These are phyloP conservation scores for Termitomyces eurrhizus DNA, from an alignment of 768 basidiomycete genomes.

Conservation along the genomic window DNA sequence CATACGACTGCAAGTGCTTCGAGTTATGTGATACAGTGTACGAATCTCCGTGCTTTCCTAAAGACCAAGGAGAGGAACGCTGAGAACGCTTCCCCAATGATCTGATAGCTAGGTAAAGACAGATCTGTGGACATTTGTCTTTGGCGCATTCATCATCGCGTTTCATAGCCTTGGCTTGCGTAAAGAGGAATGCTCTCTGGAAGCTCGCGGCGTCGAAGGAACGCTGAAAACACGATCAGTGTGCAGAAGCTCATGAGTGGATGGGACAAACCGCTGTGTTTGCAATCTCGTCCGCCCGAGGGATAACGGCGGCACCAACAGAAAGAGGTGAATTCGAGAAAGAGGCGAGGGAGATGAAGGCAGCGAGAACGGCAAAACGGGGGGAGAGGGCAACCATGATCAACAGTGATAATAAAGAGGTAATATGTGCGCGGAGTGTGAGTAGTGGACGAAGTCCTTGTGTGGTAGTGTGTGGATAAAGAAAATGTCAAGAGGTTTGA, in stretches of 20 bases:
- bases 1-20: not conserved
- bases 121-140: not conserved
- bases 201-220: not conserved
- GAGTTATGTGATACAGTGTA: slow-evolving; percentile 20
- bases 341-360: slow-evolving; percentile 42
- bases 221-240: slow-evolving; percentile 4
- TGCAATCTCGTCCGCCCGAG: slow-evolving; percentile 10
- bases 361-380: slow-evolving; percentile 43
- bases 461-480: slow-evolving; percentile 20
- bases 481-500: slow-evolving; percentile 13
- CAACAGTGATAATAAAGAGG: slow-evolving; percentile 8
- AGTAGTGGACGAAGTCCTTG: slow-evolving; percentile 22
- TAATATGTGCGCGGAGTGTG: slow-evolving; percentile 8
- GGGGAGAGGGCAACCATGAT: slow-evolving; percentile 48
- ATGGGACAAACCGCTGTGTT: slow-evolving; percentile 11
- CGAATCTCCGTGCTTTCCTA: slow-evolving; percentile 16
- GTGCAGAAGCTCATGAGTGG: not conserved
- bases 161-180: slow-evolving; percentile 6
- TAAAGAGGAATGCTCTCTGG: not conserved
- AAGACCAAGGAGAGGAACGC: not conserved
- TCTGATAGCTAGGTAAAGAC: not conserved
- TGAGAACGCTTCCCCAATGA: not conserved
- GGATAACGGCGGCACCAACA: slow-evolving; percentile 38
- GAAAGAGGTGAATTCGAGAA: slow-evolving; percentile 31
- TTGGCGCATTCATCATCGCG: not conserved